A percentile compares a stretch with the other conserved stretches of the same genome.
These are phyloP conservation scores for Phyllosticta citrichinensis DNA, from an alignment of 2,329 filamentous ascomycete species.

Conservation along the genomic window DNA sequence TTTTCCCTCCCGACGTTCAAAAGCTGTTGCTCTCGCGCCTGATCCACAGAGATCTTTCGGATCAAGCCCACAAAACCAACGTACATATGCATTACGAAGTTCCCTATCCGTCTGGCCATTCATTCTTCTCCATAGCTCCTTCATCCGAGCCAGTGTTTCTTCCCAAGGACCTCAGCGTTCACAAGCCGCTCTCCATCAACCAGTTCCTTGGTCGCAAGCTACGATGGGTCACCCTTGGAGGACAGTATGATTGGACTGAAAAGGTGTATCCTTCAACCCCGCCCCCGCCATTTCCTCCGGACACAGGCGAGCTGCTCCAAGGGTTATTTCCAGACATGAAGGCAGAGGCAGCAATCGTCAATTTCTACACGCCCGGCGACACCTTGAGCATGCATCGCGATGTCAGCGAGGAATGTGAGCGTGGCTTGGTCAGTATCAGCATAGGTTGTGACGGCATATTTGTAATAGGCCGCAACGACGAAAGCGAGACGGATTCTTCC, in stretches of 20 bases:
- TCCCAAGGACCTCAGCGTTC: conserved; percentile 63
- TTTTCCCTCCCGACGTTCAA: conserved; percentile 64
- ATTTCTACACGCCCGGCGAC: conserved; percentile 83
- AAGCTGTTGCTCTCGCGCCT: conserved; percentile 59
- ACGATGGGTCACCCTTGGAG: conserved; percentile 89
- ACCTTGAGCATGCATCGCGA: conserved; percentile 89
- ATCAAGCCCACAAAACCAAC: conserved; percentile 72
- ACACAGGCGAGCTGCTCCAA: conserved; percentile 59
- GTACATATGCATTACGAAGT: conserved; percentile 74
- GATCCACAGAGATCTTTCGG: conserved; percentile 66
- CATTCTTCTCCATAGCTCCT: conserved; percentile 40
- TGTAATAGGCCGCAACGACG: conserved; percentile 60
- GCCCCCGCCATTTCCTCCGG: conserved; percentile 63
- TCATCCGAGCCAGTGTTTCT: conserved; percentile 13
- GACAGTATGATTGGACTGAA: conserved; percentile 92
- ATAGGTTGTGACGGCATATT: conserved; percentile 88
- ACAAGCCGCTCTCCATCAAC: conserved; percentile 60
- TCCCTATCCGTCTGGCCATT: conserved; percentile 43
- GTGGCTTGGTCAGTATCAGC: conserved; percentile 73
- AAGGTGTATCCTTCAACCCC: conserved; percentile 64
- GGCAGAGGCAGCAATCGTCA: conserved; percentile 85
- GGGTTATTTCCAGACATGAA: conserved; percentile 64
- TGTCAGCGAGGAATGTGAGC: conserved; percentile 74
- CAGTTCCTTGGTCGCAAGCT: conserved; percentile 70
- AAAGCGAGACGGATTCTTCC: conserved; percentile 24